Evolutionary conservation across 306 rosid species (phyloP).

Genomic region (Gynostemma pentaphyllum): DNA sequence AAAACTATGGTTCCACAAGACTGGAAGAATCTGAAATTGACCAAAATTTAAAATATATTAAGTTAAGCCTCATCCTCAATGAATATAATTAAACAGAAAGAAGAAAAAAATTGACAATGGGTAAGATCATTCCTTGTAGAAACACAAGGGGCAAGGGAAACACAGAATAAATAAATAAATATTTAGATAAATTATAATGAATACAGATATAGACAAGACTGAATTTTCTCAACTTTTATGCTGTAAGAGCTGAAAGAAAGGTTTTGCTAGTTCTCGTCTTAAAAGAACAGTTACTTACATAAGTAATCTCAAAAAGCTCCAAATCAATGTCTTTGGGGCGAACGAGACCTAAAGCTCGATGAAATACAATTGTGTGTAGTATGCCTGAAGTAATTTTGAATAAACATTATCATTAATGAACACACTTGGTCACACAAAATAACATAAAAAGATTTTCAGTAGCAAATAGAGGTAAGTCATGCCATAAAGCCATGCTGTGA

Average conservation of each 20-base stretch:
- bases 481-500: not conserved
- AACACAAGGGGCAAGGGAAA: not conserved
- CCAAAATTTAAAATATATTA: not conserved
- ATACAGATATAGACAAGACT: not conserved
- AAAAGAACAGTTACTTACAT: constrained; percentile 64
- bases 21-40: not conserved
- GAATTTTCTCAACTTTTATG: not conserved
- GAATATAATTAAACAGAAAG: not conserved
- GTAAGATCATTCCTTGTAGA: not conserved
- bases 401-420: not conserved
- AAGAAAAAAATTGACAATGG: not conserved
- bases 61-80: not conserved
- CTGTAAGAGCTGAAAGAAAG: not conserved
- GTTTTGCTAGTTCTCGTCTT: not conserved
- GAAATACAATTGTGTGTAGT: constrained; percentile 80
- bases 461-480: not conserved
- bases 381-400: constrained; percentile 48
- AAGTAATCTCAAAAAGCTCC: constrained; percentile 89
- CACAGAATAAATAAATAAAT: not conserved
- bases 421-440: not conserved
- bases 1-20: not conserved
- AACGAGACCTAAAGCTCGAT: constrained; percentile 96
- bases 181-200: not conserved
- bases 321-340: constrained; percentile 85
- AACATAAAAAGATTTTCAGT: not conserved